These are phyloP conservation scores for Termitomyces sp. DNA, from an alignment of 768 basidiomycete species.

Conservation along the genomic window DNA sequence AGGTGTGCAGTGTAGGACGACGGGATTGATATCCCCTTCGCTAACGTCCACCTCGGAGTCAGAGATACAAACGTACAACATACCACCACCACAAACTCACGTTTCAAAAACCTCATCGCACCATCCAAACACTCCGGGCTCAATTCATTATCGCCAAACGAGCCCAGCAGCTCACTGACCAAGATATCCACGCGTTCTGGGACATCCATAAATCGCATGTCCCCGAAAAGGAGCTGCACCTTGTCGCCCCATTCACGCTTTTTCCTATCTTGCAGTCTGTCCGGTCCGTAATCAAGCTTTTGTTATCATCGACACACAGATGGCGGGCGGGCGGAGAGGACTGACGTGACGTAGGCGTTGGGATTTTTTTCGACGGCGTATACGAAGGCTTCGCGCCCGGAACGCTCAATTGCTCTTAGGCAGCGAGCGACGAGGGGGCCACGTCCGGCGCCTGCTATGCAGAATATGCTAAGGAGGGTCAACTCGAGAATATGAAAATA, in stretches of 20 bases:
- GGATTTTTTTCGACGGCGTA: conserved; percentile 97
- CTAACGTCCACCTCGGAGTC: conserved; percentile 36
- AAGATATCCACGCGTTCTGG: conserved; percentile 92
- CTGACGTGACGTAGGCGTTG: conserved; percentile 89
- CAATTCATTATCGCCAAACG: conserved; percentile 98
- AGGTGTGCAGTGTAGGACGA: conserved; percentile 94
- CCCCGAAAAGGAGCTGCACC: conserved; percentile 87
- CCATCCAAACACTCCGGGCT: conserved; percentile 98
- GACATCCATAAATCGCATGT: conserved; percentile 83
- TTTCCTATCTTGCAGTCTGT: conserved; percentile 81
- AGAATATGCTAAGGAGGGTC: conserved; percentile 60
- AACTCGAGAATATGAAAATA: conserved; percentile 11
- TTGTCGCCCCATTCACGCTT: conserved; percentile 78
- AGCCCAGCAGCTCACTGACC: conserved; percentile 93
- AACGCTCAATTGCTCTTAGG: conserved; percentile 70
- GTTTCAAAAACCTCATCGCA: conserved; percentile 88
- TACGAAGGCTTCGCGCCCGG: conserved; percentile 59
- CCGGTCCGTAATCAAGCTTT: neutral
- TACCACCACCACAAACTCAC: conserved; percentile 41
- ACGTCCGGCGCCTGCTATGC: conserved; percentile 92
- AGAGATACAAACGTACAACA: neutral
- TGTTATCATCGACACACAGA: conserved; percentile 12
- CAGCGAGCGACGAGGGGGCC: conserved; percentile 90
- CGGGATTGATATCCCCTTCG: conserved; percentile 92
- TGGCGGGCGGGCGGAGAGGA: conserved; percentile 7